Conservation (phyloP, 2,329 filamentous ascomycete genomes). For the Didymellaceae sp. region DNA sequence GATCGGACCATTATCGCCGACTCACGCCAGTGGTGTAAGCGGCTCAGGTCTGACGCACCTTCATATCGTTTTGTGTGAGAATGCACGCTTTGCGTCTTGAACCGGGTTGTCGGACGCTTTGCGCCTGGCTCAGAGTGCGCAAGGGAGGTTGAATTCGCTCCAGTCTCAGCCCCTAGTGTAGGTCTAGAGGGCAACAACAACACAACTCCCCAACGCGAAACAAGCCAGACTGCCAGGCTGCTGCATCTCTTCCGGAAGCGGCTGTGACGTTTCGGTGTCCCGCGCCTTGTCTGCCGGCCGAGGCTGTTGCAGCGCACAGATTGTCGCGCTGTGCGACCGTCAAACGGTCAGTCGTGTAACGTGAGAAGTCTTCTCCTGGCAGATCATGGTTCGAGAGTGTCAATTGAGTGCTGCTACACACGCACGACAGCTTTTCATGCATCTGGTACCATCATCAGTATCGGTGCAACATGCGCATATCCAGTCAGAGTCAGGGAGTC, state of each 20-base stretch:
- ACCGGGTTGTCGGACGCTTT: conserved; percentile 31
- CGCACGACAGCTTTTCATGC: conserved; percentile 13
- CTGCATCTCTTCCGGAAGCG: conserved; percentile 27
- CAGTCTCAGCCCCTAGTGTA: conserved; percentile 15
- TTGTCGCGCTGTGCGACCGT: conserved; percentile 22
- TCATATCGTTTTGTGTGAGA: conserved; percentile 23
- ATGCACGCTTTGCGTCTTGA: conserved; percentile 24
- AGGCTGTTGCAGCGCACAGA: conserved; percentile 16
- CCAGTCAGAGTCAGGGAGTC: conserved; percentile 2
- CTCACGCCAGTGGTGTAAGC: conserved; percentile 9
- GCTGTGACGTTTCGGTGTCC: conserved; percentile 26
- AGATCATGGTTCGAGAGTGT: conserved; percentile 3
- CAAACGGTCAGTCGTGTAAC: conserved; percentile 22
- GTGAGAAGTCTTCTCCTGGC: conserved; percentile 4
- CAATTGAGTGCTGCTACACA: conserved; percentile 12
- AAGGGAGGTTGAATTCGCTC: conserved; percentile 20
- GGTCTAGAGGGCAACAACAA: conserved; percentile 12
- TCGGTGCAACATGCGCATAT: conserved; percentile 10
- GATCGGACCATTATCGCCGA: conserved; percentile 4
- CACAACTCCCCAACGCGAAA: conserved; percentile 9
- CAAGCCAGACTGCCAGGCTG: conserved; percentile 17
- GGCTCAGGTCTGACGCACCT: conserved; percentile 21
- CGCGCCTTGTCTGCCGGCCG: conserved; percentile 18
- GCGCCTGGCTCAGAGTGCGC: conserved; percentile 24
- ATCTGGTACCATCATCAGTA: conserved; percentile 13